Percentiles rank a stretch among this genome's conserved stretches.
Conservation (phyloP, 2,329 filamentous ascomycete genomes). For the Hawksworthiomyces lignivorus region DNA sequence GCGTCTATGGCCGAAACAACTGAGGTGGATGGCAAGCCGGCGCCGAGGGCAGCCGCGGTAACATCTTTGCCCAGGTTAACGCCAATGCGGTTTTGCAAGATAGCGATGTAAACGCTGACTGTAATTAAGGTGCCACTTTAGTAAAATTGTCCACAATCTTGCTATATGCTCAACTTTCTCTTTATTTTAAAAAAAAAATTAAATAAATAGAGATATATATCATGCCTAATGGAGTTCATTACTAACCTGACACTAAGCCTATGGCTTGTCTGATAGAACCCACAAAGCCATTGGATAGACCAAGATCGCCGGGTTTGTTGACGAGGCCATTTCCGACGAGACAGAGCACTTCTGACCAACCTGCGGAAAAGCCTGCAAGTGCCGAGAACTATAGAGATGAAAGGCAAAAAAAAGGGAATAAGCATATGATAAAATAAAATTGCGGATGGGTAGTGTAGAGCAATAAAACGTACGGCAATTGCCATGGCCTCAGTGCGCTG, state of each 20-base stretch:
- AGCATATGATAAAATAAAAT: no score
- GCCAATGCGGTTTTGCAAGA: conserved; percentile 6
- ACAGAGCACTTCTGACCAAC: conserved; percentile 10
- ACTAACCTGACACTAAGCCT: conserved; percentile 5
- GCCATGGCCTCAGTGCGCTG: conserved; percentile 4
- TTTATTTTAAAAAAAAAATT: no score
- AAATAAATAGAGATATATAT: no score
- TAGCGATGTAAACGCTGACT: conserved; percentile 11
- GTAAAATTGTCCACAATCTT: no score
- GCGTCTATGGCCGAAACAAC: conserved; percentile 2
- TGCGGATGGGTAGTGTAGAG: no score
- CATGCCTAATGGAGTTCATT: background rate
- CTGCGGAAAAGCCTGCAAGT: conserved; percentile 11
- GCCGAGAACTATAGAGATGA: conserved; percentile 10
- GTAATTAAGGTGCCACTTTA: no score
- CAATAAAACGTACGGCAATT: no score
- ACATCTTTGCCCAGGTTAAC: conserved; percentile 5
- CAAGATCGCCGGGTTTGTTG: conserved; percentile 11
- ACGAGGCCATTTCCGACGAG: conserved; percentile 12
- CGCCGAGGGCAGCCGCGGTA: conserved; percentile 1
- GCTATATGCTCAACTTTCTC: no score
- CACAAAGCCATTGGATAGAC: conserved; percentile 12
- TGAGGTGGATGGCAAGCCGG: conserved; percentile 7
- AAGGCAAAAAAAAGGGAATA: no score
- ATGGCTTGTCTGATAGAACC: conserved; percentile 11